These are phyloP conservation scores for Ceratocystis colombiana DNA, from an alignment of 2,329 filamentous ascomycete species.

Conservation along the genomic window DNA sequence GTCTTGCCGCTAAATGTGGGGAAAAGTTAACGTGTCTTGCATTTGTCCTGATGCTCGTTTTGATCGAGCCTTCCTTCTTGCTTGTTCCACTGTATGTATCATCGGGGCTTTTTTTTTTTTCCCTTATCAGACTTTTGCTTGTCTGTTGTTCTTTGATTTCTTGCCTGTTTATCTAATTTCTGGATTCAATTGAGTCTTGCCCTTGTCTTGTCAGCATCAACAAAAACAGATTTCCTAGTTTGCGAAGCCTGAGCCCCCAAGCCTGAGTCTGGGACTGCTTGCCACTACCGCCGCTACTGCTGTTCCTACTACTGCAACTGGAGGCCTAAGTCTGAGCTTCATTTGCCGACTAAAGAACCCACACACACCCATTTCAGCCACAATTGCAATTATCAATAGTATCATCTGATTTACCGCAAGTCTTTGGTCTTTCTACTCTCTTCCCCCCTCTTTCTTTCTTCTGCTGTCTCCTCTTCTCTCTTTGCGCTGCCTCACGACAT, in stretches of 20 bases:
- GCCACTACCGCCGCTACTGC: not conserved
- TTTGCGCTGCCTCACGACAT: not conserved
- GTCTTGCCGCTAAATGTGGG: too few relatives aligned
- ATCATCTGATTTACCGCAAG: slow-evolving; percentile 3
- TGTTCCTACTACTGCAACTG: not conserved
- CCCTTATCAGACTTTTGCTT: not conserved
- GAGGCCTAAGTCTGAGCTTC: too few relatives aligned
- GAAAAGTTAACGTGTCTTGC: too few relatives aligned
- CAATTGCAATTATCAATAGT: slow-evolving; percentile 9
- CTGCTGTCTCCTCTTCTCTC: not conserved
- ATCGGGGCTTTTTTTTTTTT: not conserved
- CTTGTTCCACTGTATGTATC: too few relatives aligned
- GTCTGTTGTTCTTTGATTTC: not conserved
- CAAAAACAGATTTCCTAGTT: not conserved
- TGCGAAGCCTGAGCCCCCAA: not conserved
- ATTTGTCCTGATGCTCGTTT: too few relatives aligned
- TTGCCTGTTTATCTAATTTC: not conserved
- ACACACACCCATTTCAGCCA: not conserved
- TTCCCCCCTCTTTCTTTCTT: not conserved
- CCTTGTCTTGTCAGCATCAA: not conserved
- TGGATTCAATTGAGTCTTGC: too few relatives aligned
- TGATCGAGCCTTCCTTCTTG: too few relatives aligned
- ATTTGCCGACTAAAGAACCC: not conserved
- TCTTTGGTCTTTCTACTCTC: not conserved
- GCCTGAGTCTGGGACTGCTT: not conserved